Conservation (phyloP, 2,329 filamentous ascomycete genomes). For the Cladorrhinum sp. region DNA sequence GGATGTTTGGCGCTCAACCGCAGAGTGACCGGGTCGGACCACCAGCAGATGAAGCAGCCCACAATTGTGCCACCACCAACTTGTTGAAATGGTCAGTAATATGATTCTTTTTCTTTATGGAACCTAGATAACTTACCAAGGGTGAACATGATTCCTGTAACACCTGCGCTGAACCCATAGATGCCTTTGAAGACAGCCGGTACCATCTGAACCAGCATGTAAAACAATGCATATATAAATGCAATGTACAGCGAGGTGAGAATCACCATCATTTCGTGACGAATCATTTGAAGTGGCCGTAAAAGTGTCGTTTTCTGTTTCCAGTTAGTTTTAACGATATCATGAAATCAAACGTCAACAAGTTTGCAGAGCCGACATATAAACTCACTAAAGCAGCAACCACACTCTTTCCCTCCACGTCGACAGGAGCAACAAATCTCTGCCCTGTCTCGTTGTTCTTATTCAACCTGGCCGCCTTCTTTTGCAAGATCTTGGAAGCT, state of each 20-base stretch:
- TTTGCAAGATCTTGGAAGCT: conserved; percentile 26
- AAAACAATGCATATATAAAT: conserved; percentile 35
- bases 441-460: conserved; percentile 14
- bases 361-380: background rate
- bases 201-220: conserved; percentile 31
- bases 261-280: conserved; percentile 31
- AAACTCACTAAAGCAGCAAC: conserved; percentile 23
- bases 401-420: conserved; percentile 21
- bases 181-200: conserved; percentile 28
- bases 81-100: background rate
- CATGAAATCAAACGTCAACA: too few species aligned
- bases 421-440: conserved; percentile 24
- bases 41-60: conserved; percentile 21
- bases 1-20: conserved; percentile 24
- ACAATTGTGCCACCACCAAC: conserved; percentile 29
- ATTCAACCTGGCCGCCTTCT: conserved; percentile 26
- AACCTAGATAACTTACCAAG: conserved; percentile 20
- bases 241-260: conserved; percentile 32
- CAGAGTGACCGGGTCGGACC: conserved; percentile 25
- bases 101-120: background rate
- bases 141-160: conserved; percentile 27
- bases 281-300: conserved; percentile 32
- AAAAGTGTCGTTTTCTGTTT: conserved; percentile 30
- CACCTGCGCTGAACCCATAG: conserved; percentile 31
- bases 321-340: too few species aligned